Evolutionary conservation across 108 stramenopile species (phyloP).

Genomic region (Fistulifera pelliculosa): DNA sequence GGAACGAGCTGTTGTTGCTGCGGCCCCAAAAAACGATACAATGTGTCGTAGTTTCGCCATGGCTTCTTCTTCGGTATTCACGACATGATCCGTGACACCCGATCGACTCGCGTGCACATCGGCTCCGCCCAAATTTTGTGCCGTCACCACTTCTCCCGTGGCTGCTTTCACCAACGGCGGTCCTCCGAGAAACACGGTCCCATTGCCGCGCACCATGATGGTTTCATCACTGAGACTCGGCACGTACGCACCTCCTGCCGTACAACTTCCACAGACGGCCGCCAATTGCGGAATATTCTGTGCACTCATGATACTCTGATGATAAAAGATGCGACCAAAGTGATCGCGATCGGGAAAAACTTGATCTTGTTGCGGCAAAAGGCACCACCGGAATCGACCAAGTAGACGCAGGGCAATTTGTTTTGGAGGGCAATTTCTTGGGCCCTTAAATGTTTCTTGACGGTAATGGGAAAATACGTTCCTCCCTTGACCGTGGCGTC

Average conservation of each 20-base stretch:
- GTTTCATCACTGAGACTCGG: slow-evolving; percentile 97
- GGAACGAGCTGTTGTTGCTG: background rate
- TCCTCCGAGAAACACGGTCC: slow-evolving; percentile 98
- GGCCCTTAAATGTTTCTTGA: slow-evolving; percentile 97
- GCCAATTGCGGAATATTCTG: slow-evolving; percentile 90
- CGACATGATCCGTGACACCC: slow-evolving; percentile 95
- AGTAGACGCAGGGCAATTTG: slow-evolving; percentile 90
- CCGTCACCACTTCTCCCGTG: slow-evolving; percentile 91
- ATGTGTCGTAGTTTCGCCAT: slow-evolving; percentile 74
- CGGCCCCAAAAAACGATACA: slow-evolving; percentile 54
- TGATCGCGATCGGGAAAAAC: slow-evolving; percentile 96
- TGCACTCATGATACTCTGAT: slow-evolving; percentile 90
- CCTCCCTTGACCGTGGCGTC: slow-evolving; percentile 99
- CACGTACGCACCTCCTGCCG: slow-evolving; percentile 98
- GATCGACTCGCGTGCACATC: slow-evolving; percentile 83
- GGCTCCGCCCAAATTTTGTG: slow-evolving; percentile 97
- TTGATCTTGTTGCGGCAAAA: slow-evolving; percentile 93
- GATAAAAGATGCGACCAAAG: slow-evolving; percentile 97
- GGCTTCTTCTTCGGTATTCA: slow-evolving; percentile 86
- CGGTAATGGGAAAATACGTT: slow-evolving; percentile 97
- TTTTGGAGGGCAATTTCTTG: slow-evolving; percentile 95
- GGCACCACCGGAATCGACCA: slow-evolving; percentile 94
- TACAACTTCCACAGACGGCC: slow-evolving; percentile 95
- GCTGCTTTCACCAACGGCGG: slow-evolving; percentile 98
- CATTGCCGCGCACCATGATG: slow-evolving; percentile 93